Evolutionary conservation across 306 rosid genomes (phyloP).

Genomic region (Arachis hypogaea): DNA sequence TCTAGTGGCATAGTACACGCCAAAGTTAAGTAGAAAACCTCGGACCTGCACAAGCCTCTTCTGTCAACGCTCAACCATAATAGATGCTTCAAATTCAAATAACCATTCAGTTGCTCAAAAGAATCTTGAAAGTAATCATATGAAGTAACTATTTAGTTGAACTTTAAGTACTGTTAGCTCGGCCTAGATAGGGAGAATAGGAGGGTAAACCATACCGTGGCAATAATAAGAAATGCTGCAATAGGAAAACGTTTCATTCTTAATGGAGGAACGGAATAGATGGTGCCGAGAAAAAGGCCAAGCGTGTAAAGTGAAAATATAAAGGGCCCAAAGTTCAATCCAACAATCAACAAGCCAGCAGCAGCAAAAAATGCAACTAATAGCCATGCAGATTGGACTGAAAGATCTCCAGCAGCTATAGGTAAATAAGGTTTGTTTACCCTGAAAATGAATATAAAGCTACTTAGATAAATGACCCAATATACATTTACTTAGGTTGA

Average conservation of each 20-base stretch:
- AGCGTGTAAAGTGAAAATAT: conserved; percentile 79
- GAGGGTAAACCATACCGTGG: conserved; percentile 64
- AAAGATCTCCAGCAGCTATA: conserved; percentile 97
- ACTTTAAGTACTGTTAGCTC: conserved; percentile 2
- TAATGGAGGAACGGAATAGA: conserved; percentile 92
- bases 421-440: conserved; percentile 98
- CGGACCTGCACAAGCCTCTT: conserved; percentile 70
- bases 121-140: conserved; percentile 4
- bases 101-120: conserved; percentile 7
- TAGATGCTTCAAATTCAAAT: conserved; percentile 24
- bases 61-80: conserved; percentile 34
- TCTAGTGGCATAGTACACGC: conserved; percentile 94
- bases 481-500: conserved; percentile 6
- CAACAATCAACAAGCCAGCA: conserved; percentile 76
- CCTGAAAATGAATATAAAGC: conserved; percentile 60
- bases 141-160: neutral
- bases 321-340: conserved; percentile 81
- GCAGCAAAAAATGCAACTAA: conserved; percentile 87
- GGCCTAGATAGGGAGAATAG: conserved; percentile 25
- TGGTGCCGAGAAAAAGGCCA: conserved; percentile 94
- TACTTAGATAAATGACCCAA: conserved; percentile 28
- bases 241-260: conserved; percentile 95
- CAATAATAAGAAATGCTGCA: conserved; percentile 95
- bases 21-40: conserved; percentile 94
- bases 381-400: conserved; percentile 91